Evolutionary conservation across 345 rosid genomes (phyloP), one percentile per base, ranked within the genome.

Genomic region (Schrenkiella parvula): DNA sequence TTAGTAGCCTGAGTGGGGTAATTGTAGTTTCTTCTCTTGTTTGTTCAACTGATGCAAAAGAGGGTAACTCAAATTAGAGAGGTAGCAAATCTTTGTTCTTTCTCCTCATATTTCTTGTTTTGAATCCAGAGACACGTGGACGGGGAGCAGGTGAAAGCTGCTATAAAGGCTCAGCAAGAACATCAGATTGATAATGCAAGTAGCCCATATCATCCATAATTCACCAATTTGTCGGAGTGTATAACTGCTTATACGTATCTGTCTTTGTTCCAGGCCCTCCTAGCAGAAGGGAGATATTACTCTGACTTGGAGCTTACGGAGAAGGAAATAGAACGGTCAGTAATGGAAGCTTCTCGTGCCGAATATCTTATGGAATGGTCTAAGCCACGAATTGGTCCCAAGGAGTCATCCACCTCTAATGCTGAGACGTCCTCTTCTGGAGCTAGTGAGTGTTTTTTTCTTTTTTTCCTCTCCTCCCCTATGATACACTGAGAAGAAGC

Each of bases 391-490:
- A 75, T 82, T 25, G 86, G 84, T 50, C 75, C 43, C 37, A 84
- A 88, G 79, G 93, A 86, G 56, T 90, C 96, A 17, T 90, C 95
- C 29, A 83, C 92, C 29, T 92, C 96, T 19, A 67, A 52, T 15
- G 81, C 99, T 5, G 99, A 95, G 78, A 95, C 99, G 4, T 95
- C 99, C 14, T 95, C 98, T 42, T 95, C 99, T 61, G 97, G 91
- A 47, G 92, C 93, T 64, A 85, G 99, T 95, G 79, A 90, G 97
- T 82, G 15, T 66, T 19, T 5, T 28, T 53, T 64, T 52, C 17
- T n/a, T 28, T 39, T 54, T 50, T 26, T 39, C 73, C 28, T 23
- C 76, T n/a, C 21, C 12, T 51, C 64, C 18, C 48, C 22, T 43
- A 72, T 28, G 25, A 18, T 73, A 37, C 18, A 37, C 19, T 43